Evolutionary conservation across 2,329 filamentous ascomycete species (phyloP), one percentile per base, ranked within the genome.

Genomic region (Hypoxylon sp.): DNA sequence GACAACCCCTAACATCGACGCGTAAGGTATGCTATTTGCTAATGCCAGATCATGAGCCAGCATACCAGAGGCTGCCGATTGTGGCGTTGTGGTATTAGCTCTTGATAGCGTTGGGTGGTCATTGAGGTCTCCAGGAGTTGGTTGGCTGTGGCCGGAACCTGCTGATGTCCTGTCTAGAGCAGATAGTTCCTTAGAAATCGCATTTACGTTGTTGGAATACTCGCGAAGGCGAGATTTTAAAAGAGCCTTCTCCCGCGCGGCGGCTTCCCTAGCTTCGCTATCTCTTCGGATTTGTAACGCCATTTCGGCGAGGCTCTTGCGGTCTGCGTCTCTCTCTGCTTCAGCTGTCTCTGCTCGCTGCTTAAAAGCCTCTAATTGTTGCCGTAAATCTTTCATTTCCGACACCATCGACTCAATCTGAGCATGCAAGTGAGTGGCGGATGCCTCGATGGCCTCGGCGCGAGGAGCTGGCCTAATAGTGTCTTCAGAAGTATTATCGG

Each of bases 291-390:
- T 91, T 72, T 91, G 91, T 74, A 93, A 85, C 11, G 98, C 90
- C 93, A 98, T 96, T 77, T 97, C 93, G 0, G 92, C 91, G 48
- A 99, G 82, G 1, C 91, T 91, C 78, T 92, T 91, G 60, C 91
- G 90, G 59, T 90, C 89, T 46, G 88, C 85, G 60, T 91, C 89
- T 50, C 91, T 88, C 74, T 97, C 94, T 8, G 87, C 83, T 78
- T 98, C 95, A 3, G 94, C 94, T 65, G 84, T 86, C 78, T 97
- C 92, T 8, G 94, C 94, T 31, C 93, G 90, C 62, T 88, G 84
- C 74, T 91, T 91, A 82, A 93, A 97, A 5, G 85, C 82, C 59
- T 96, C 91, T 77, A 97, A 90, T 78, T 97, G 91, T 69, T 90
- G 85, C 80, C 91, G 92, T 84, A 97, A 89, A 63, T 91, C 90